A percentile compares a stretch with the other conserved stretches of the same genome.
phyloP scores from a whole-genome alignment of 2,329 filamentous ascomycete species.

The Dryadomyces sulphureus region DNA sequence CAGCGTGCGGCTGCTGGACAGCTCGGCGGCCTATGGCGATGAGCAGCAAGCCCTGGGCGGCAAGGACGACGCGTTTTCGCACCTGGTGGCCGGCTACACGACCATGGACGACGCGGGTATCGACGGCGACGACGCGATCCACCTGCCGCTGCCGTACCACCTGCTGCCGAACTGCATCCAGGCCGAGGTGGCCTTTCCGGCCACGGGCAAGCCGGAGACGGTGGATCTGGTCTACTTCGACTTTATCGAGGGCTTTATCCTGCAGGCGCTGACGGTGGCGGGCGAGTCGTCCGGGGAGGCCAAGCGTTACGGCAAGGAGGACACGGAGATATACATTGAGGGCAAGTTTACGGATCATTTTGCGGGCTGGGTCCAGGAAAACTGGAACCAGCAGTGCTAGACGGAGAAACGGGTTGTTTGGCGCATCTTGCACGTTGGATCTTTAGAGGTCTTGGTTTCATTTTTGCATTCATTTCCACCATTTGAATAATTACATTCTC shows the following conservation, averaged over 20 bases:
- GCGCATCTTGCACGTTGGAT: neutral
- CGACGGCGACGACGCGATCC: slow-evolving; percentile 84
- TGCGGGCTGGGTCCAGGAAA: slow-evolving; percentile 40
- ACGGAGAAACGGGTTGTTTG: neutral
- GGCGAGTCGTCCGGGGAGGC: neutral
- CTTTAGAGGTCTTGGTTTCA: neutral
- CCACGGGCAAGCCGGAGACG: slow-evolving; percentile 35
- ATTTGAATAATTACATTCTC: too few relatives aligned
- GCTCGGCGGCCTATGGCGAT: slow-evolving; percentile 3
- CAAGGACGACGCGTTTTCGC: slow-evolving; percentile 17
- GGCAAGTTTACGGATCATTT: slow-evolving; percentile 41
- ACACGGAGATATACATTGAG: slow-evolving; percentile 37
- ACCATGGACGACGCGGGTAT: slow-evolving; percentile 70
- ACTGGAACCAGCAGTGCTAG: slow-evolving; percentile 39
- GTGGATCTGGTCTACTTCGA: slow-evolving; percentile 88
- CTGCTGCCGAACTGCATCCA: slow-evolving; percentile 73
- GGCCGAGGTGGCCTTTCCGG: slow-evolving; percentile 47
- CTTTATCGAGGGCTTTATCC: slow-evolving; percentile 72
- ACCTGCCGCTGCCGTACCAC: slow-evolving; percentile 61
- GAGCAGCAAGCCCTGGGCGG: slow-evolving; percentile 17
- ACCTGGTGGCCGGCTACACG: slow-evolving; percentile 60
- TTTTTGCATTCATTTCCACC: too few relatives aligned
- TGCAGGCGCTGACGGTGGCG: slow-evolving; percentile 45
- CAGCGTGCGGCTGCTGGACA: neutral
- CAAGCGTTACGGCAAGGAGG: slow-evolving; percentile 26